phyloP scores from a whole-genome alignment of 2,329 filamentous ascomycete species.

The Emergomyces orientalis region DNA sequence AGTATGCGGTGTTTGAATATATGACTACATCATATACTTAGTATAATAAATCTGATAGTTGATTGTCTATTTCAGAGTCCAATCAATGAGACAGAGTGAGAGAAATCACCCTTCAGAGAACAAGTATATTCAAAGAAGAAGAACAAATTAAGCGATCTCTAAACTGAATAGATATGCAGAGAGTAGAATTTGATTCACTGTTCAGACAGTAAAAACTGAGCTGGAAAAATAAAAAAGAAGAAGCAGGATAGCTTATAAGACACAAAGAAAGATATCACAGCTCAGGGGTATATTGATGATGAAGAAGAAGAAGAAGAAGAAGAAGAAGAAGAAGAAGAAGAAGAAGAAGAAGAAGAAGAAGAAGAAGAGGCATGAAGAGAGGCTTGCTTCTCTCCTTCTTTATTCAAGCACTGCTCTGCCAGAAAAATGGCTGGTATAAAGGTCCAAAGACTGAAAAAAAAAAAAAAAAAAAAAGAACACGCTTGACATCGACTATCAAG shows the following conservation, averaged over 20 bases:
- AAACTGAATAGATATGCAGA: too few species aligned
- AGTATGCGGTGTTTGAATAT: too few species aligned
- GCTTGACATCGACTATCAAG: background rate
- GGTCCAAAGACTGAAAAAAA: background rate
- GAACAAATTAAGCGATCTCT: too few species aligned
- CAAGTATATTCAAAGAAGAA: too few species aligned
- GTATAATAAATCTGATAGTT: too few species aligned
- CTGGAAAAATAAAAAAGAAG: background rate
- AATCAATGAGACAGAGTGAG: too few species aligned
- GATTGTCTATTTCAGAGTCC: too few species aligned
- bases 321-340: background rate
- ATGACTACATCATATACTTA: too few species aligned
- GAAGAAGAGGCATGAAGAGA: background rate
- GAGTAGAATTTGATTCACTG: too few species aligned
- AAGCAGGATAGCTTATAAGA: background rate
- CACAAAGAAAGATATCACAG: background rate
- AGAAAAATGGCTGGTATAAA: background rate
- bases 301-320: background rate
- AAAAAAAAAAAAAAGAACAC: background rate
- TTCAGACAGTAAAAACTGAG: background rate
- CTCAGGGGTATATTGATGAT: background rate
- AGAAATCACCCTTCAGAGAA: too few species aligned
- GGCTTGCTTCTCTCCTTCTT: background rate
- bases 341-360: background rate
- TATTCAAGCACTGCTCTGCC: background rate